Conservation (phyloP, 1,139 yeast species). For the Hemisphaericaspora lyxosophila region DNA sequence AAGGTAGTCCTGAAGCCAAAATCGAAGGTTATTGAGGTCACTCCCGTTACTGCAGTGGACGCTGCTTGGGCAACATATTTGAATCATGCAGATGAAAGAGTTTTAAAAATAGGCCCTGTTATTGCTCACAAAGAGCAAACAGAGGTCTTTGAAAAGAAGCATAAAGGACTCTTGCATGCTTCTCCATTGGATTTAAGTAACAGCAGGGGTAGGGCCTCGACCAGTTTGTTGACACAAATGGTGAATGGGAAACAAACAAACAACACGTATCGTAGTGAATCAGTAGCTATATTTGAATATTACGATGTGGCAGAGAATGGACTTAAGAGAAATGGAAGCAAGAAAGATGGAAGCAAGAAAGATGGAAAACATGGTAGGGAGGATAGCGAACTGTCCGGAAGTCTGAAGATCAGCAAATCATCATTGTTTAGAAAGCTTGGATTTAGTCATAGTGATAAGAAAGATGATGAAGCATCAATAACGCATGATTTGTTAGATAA, state of each 20-base stretch:
- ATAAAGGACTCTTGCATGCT: constrained; percentile 57
- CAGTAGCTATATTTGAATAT: constrained; percentile 31
- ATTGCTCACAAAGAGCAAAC: constrained; percentile 37
- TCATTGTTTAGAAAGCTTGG: constrained; percentile 34
- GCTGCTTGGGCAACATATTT: constrained; percentile 66
- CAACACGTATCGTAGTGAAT: constrained; percentile 23
- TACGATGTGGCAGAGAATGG: constrained; percentile 19
- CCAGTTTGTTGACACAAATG: constrained; percentile 50
- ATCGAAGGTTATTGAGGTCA: constrained; percentile 41
- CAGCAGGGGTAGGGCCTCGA: constrained; percentile 18
- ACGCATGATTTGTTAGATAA: constrained; percentile 34
- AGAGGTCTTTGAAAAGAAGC: constrained; percentile 54
- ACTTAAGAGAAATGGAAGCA: constrained; percentile 9
- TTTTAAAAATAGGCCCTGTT: constrained; percentile 62
- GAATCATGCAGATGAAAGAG: constrained; percentile 65
- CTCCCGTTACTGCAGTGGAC: constrained; percentile 61
- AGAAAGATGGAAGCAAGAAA: constrained; percentile 11
- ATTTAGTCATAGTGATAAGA: constrained; percentile 19
- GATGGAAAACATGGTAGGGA: constrained; percentile 8
- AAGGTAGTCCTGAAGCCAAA: constrained; percentile 23
- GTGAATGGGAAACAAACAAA: constrained; percentile 47
- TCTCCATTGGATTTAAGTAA: constrained; percentile 51
- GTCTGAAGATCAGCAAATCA: constrained; percentile 11
- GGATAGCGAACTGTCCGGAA: not conserved
- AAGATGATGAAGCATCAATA: constrained; percentile 13